A percentile compares a stretch with the other conserved stretches of the same genome.
Conservation (phyloP, 169 alveolate genomes). For the Cryptosporidium baileyi region DNA sequence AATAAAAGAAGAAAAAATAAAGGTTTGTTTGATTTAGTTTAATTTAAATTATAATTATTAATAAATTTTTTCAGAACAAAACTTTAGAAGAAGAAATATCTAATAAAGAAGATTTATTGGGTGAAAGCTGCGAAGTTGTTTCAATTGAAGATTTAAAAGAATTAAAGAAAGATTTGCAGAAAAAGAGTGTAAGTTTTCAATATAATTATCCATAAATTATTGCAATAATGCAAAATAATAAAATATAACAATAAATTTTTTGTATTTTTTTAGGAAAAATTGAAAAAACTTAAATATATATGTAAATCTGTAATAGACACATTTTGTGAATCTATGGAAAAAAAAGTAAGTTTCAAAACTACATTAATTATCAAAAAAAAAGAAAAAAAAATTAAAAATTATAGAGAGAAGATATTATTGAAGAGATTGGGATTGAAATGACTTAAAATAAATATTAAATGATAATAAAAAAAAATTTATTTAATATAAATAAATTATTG, state of each 20-base stretch:
- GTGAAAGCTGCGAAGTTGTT: slow-evolving; percentile 7
- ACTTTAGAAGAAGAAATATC: slow-evolving; percentile 25
- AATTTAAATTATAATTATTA: neutral
- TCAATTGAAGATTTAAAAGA: slow-evolving; percentile 23
- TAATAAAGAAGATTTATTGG: slow-evolving; percentile 41
- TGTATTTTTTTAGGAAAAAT: neutral
- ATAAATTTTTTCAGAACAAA: neutral
- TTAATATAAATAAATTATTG: too few species aligned
- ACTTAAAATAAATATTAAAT: too few species aligned
- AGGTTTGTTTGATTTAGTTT: neutral
- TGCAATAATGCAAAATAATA: neutral
- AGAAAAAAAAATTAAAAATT: neutral
- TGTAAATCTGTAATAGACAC: slow-evolving; percentile 43
- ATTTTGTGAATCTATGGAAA: slow-evolving; percentile 62
- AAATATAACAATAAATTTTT: neutral
- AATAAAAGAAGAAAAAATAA: neutral
- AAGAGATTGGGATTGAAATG: slow-evolving; percentile 65
- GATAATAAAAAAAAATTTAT: too few species aligned
- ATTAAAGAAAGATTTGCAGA: slow-evolving; percentile 1
- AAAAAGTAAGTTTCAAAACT: slow-evolving; percentile 8
- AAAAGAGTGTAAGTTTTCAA: slow-evolving; percentile 16
- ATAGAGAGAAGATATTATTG: slow-evolving; percentile 24
- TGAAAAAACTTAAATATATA: slow-evolving; percentile 13
- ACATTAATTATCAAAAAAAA: neutral
- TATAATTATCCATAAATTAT: neutral